A percentile compares a stretch with the other conserved stretches of the same genome.
phyloP scores from a whole-genome alignment of 2,329 filamentous ascomycete species.

The Cladosporium oxysporum region DNA sequence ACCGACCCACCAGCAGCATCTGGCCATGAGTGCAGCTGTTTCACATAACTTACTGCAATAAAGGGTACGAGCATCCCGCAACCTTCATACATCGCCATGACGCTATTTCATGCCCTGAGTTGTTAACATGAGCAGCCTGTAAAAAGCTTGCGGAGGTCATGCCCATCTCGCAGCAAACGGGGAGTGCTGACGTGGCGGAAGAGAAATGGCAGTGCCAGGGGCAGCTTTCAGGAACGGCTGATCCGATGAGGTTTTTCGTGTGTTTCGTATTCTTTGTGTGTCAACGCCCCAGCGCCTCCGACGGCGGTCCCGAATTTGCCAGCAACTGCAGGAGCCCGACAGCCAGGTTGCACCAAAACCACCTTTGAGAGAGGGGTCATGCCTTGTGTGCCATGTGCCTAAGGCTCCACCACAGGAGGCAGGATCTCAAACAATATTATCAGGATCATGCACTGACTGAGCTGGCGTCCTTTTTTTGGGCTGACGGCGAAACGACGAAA shows the following conservation, averaged over 20 bases:
- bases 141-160: not conserved
- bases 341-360: constrained; percentile 12
- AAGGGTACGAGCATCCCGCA: not conserved
- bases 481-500: not conserved
- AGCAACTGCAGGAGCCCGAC: constrained; percentile 13
- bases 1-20: constrained; percentile 5
- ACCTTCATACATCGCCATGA: not conserved
- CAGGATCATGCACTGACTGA: constrained; percentile 4
- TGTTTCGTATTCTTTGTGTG: constrained; percentile 15
- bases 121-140: not conserved
- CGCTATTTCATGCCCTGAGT: not conserved
- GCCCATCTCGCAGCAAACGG: not conserved
- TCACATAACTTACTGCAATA: constrained; percentile 12
- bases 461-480: not conserved
- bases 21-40: constrained; percentile 13
- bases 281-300: not conserved
- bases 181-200: constrained; percentile 11
- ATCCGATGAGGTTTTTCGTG: constrained; percentile 5
- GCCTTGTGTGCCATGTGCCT: constrained; percentile 20
- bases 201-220: not conserved
- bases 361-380: not conserved
- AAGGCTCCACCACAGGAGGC: constrained; percentile 6
- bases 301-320: not conserved
- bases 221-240: constrained; percentile 8
- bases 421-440: not conserved